Evolutionary conservation across 2,329 filamentous ascomycete species (phyloP).

Genomic region (Fusarium sp.): DNA sequence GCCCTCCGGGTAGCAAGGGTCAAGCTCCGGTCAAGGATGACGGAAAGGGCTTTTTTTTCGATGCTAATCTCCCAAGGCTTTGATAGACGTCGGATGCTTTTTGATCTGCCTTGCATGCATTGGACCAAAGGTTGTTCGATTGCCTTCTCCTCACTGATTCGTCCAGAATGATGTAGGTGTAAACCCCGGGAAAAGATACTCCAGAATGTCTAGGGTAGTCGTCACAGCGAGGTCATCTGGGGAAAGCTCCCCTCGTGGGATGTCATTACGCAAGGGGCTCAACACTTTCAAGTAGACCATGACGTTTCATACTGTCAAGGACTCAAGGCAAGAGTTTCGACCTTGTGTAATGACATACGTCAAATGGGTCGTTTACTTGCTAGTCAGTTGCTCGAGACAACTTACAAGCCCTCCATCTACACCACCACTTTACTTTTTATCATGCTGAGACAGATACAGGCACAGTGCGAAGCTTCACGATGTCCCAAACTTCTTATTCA

Average conservation of each 20-base stretch:
- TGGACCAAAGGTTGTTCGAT: conserved; percentile 16
- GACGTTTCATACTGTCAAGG: conserved; percentile 1
- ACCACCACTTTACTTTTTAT: conserved; percentile 2
- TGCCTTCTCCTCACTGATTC: conserved; percentile 14
- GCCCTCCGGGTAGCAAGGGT: background rate
- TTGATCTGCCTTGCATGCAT: conserved; percentile 31
- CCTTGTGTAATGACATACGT: conserved; percentile 10
- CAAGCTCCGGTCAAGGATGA: background rate
- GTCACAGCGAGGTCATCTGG: conserved; percentile 21
- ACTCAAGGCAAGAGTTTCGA: background rate
- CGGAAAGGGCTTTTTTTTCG: background rate
- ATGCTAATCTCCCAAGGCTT: background rate
- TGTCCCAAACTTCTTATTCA: background rate
- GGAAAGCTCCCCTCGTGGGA: conserved; percentile 15
- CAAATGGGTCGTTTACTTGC: conserved; percentile 9
- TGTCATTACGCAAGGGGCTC: conserved; percentile 31
- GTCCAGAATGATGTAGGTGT: conserved; percentile 16
- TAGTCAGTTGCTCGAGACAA: conserved; percentile 26
- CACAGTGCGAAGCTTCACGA: conserved; percentile 27
- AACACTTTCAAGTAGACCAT: conserved; percentile 8
- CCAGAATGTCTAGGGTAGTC: conserved; percentile 26
- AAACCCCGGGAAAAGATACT: background rate
- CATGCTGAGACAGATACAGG: background rate
- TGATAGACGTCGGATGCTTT: background rate
- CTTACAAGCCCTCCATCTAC: background rate